phyloP scores from a whole-genome alignment of 2,329 filamentous ascomycete species.

The Metarhizium anisopliae region DNA sequence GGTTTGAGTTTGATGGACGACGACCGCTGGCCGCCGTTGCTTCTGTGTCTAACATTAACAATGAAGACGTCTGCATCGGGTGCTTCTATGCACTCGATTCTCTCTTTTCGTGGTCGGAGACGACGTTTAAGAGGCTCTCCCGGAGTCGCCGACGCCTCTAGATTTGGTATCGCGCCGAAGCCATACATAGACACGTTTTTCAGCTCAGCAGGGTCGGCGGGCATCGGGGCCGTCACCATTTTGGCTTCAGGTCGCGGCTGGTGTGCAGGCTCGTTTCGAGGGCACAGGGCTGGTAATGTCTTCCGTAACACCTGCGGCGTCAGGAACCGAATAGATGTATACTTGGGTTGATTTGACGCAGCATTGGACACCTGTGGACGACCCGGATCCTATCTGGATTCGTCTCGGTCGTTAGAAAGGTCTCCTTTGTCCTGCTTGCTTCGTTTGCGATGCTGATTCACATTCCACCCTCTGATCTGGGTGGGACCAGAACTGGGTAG shows the following conservation, averaged over 20 bases:
- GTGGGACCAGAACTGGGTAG: constrained; percentile 47
- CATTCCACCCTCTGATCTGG: constrained; percentile 48
- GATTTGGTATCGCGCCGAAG: constrained; percentile 12
- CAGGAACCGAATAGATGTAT: constrained; percentile 1
- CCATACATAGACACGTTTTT: constrained; percentile 8
- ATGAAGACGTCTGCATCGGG: neutral
- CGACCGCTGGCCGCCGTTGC: neutral
- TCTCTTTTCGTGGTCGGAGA: constrained; percentile 4
- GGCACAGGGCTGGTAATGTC: constrained; percentile 5
- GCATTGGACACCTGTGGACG: constrained; percentile 13
- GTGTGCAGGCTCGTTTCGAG: neutral
- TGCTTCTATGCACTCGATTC: neutral
- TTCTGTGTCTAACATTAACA: neutral
- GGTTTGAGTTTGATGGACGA: neutral
- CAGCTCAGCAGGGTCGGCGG: constrained; percentile 1
- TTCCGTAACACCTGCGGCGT: constrained; percentile 4
- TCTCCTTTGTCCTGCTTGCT: constrained; percentile 24
- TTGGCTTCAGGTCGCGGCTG: constrained; percentile 5
- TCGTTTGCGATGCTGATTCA: constrained; percentile 30
- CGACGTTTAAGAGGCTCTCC: constrained; percentile 7
- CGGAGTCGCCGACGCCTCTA: constrained; percentile 3
- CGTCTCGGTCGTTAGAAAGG: constrained; percentile 25
- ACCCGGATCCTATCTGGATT: constrained; percentile 28
- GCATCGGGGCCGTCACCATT: constrained; percentile 11
- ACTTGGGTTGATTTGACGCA: neutral